phyloP scores from a whole-genome alignment of 2,329 filamentous ascomycete species.

The Ophiostoma sp. region DNA sequence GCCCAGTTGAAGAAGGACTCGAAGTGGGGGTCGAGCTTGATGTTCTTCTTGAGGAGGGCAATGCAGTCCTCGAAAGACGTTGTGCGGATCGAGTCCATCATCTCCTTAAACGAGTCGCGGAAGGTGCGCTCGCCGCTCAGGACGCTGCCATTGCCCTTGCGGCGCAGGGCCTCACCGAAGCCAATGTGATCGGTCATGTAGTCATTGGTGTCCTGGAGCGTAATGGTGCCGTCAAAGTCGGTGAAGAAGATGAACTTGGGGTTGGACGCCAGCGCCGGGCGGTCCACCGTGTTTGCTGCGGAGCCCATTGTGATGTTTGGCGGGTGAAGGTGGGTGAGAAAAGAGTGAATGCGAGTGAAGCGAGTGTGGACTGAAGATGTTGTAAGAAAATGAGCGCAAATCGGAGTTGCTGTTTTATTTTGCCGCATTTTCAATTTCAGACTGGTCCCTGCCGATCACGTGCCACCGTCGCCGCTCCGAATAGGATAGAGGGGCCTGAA shows the following conservation, averaged over 20 bases:
- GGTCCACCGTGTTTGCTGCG: background rate
- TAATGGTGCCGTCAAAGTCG: conserved; percentile 97
- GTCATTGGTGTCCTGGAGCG: conserved; percentile 66
- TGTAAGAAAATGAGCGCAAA: background rate
- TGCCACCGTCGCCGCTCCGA: background rate
- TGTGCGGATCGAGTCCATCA: conserved; percentile 79
- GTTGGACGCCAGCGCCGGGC: conserved; percentile 61
- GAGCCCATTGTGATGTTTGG: background rate
- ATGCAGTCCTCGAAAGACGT: conserved; percentile 82
- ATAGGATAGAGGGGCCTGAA: background rate
- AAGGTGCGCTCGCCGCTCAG: conserved; percentile 71
- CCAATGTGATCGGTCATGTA: conserved; percentile 88
- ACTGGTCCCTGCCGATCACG: background rate
- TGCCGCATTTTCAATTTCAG: background rate
- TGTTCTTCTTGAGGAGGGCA: conserved; percentile 73
- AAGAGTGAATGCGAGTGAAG: background rate
- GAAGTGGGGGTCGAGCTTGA: conserved; percentile 87
- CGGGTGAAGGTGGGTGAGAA: background rate
- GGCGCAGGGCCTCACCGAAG: conserved; percentile 71
- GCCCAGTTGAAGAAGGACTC: conserved; percentile 85
- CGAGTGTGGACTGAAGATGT: background rate
- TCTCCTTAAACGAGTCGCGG: conserved; percentile 82
- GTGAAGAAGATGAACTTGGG: conserved; percentile 98
- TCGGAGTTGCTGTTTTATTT: background rate
- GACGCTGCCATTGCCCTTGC: conserved; percentile 72